These are phyloP conservation scores for Quercus lobata DNA, from an alignment of 331 rosid genomes.

Conservation along the genomic window DNA sequence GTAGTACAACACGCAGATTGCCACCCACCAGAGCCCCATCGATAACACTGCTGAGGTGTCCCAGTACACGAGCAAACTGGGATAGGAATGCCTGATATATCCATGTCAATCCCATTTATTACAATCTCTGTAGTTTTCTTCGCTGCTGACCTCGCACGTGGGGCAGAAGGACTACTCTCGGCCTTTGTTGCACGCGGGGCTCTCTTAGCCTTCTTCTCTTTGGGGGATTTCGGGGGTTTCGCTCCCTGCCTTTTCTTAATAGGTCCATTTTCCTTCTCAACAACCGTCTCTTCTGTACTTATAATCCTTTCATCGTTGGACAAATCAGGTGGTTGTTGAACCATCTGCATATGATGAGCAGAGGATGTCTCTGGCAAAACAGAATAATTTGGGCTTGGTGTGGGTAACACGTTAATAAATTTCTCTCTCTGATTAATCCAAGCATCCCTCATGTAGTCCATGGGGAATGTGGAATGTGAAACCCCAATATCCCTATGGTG, in stretches of 20 bases:
- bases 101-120: constrained; percentile 79
- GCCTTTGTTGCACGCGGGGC: constrained; percentile 55
- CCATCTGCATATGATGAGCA: constrained; percentile 44
- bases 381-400: constrained; percentile 21
- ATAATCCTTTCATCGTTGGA: constrained; percentile 56
- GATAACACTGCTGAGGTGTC: constrained; percentile 80
- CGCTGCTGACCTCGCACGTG: constrained; percentile 48
- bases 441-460: constrained; percentile 50
- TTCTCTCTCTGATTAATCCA: constrained; percentile 51
- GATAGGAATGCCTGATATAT: constrained; percentile 57
- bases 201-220: constrained; percentile 72
- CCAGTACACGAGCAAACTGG: constrained; percentile 97
- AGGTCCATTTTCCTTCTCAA: constrained; percentile 57
- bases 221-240: constrained; percentile 48
- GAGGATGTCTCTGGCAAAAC: constrained; percentile 36
- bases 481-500: constrained; percentile 43
- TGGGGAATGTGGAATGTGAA: constrained; percentile 35
- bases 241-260: constrained; percentile 58
- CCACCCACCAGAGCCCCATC: constrained; percentile 99
- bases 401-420: constrained; percentile 40
- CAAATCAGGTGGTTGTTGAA: constrained; percentile 48
- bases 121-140: constrained; percentile 78
- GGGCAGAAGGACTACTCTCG: constrained; percentile 34
- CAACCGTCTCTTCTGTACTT: constrained; percentile 49
- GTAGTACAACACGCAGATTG: constrained; percentile 98